Evolutionary conservation across 208 protist species (phyloP), one percentile per base, ranked within the genome.

Genomic region (Wallacemonas sp.): DNA sequence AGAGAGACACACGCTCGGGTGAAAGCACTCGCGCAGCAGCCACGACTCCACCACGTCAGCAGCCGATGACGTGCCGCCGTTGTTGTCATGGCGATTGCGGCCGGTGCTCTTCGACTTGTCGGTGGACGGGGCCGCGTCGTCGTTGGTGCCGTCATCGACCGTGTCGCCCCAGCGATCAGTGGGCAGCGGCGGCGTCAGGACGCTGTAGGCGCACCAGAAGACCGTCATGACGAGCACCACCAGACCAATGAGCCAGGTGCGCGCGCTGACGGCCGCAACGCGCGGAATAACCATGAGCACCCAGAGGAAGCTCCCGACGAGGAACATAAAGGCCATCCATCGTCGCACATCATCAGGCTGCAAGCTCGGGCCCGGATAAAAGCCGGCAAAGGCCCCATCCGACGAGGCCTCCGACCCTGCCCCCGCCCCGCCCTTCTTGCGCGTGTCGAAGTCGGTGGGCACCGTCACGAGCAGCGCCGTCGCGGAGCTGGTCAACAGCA

Each of bases 391-490:
- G 16, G 20, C 44, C 18, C 11, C 44, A 49, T 18, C 44, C 18
- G 44, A 41, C 18, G 31, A 8, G 26, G 26, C 31, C 18, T 10
- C 12, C 14, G 52, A 33, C 31, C 29, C 4, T 3, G 11, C 7
- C 12, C 31, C 31, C 11, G 16, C 10, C 18, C 12, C 1, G 52
- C 22, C 31, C 7, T 41, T 59, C 14, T 42, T n/a, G 32, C 31
- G 1, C 25, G n/a, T 8, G n/a, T 22, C 32, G 12, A 39, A 39
- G 25, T 52, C 67, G 20, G 74, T 70, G 41, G 67, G 63, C 31
- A 66, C 22, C 12, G 74, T 69, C 44, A 74, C 61, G 28, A 79
- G 68, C 39, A 74, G 23, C n/a, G 74, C 66, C 4, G 44, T 31
- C 2, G 67, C 74, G 33, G 55, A 62, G 44, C 32, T 46, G 45